Base-by-base conservation (phyloP, 257 asterid species). In the Striga asiatica region DNA sequence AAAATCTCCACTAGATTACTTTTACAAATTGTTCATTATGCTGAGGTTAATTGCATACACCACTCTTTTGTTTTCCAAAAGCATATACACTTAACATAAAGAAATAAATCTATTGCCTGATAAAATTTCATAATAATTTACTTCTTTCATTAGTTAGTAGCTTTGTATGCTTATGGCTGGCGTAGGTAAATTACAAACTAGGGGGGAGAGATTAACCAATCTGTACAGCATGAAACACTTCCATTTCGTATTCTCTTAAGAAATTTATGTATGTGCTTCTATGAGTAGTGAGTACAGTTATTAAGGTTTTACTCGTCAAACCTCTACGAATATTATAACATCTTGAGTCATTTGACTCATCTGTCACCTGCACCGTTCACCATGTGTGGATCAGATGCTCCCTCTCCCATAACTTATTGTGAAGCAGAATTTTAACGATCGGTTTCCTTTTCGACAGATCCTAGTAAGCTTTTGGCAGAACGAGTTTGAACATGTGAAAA, bases 391-490 rank as follows among this genome's bases (percentile, higher is more conserved):
- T 27, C n/a, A 32, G 49, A 35, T 11, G 13, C 46, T 27, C 34
- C 39, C 45, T 18, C 17, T 20, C 11, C 45, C 28, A 45, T 9
- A 19, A 18, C 24, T 58, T 39, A 66, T 60, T 35, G 58, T 49
- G 25, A 54, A 56, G 49, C 25, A 46, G 7, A 31, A 54, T 46
- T 23, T 17, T 71, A 25, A 52, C 56, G 39, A 66, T 48, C 50
- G 43, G 31, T 41, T 62, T 55, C 45, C 35, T 25, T 68, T 60
- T 69, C 66, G 49, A 63, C 84, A 91, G 98, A 84, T 91, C 67
- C 61, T 91, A 72, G 98, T 81, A 65, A 84, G 98, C 92, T 91
- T 87, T 71, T 91, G 98, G 98, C 97, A 84, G 82, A 81, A 81
- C 34, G 94, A 91, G 68, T 74, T 74, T 53, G 96, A 91, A 66